These are phyloP conservation scores for Penicillium vulpinum DNA, from an alignment of 2,329 filamentous ascomycete species.

Conservation along the genomic window DNA sequence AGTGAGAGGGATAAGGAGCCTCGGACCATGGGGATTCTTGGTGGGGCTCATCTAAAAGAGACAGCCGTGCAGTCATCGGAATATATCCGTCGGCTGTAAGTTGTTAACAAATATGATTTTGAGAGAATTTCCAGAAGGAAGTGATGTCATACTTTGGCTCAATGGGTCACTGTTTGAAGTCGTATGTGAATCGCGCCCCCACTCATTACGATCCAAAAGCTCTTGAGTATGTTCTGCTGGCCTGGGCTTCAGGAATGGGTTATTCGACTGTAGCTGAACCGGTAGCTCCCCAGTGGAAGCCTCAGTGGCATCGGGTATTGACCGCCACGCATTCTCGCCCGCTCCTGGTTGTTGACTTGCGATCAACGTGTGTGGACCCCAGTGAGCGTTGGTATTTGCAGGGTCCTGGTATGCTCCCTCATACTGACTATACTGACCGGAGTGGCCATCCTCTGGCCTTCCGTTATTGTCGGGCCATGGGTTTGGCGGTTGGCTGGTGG, in stretches of 20 bases:
- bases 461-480: conserved; percentile 35
- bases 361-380: conserved; percentile 25
- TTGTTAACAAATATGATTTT: conserved; percentile 11
- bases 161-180: conserved; percentile 32
- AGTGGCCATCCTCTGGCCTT: conserved; percentile 13
- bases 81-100: conserved; percentile 39
- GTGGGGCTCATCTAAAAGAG: conserved; percentile 34
- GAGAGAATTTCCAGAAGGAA: not conserved
- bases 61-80: conserved; percentile 42
- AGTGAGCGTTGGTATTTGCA: conserved; percentile 11
- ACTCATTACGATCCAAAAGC: conserved; percentile 22
- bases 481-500: conserved; percentile 29
- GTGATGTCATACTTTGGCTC: conserved; percentile 34
- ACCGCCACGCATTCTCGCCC: conserved; percentile 24
- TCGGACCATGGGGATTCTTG: conserved; percentile 32
- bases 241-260: conserved; percentile 40
- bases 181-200: conserved; percentile 20
- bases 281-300: conserved; percentile 27
- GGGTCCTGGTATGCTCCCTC: conserved; percentile 8
- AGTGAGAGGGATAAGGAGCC: conserved; percentile 10
- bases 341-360: conserved; percentile 24
- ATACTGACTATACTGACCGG: conserved; percentile 8
- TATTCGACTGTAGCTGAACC: conserved; percentile 40
- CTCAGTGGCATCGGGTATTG: conserved; percentile 11
- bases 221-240: conserved; percentile 20